Base-by-base conservation (phyloP, 306 rosid genomes). In the Quercus bicolor region DNA sequence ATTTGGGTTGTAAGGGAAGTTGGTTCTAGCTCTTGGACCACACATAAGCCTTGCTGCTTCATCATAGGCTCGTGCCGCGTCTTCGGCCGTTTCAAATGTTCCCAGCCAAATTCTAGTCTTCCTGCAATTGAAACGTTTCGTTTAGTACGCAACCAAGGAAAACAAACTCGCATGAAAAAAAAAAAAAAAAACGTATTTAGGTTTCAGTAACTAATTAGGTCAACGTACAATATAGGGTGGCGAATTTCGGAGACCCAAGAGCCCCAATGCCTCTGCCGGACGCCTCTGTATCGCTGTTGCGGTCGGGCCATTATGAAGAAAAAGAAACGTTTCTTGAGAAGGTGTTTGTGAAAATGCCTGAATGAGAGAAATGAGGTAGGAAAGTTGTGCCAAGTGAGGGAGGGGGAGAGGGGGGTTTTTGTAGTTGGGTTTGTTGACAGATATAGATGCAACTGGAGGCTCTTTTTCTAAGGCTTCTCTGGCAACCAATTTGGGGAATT, bases 221-320 rank as follows among this genome's bases (percentile, higher is more conserved):
- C 37, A 10, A 73, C 97, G 85, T 88, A 95, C 98, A 95, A 79
- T 28, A 95, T 84, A 23, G 98, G 98, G 73, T 95, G 98, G 51
- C 98, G 94, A 80, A 95, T 95, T 84, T 95, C 98, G 1, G 98
- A 95, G 75, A 95, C 98, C 98, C 98, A 95, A 62, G 98, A 95
- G 70, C 98, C 98, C 98, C 98, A 95, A 33, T 95, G 98, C 89
- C 98, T 88, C 80, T 95, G 98, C 81, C 98, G 90, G 62, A 95
- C 98, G 14, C 98, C 98, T 84, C 98, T 90, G 70, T 82, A 95
- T 60, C 98, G 86, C 80, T 95, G 98, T 84, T 91, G 98, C 37
- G 97, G 90, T 82, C 98, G 91, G 15, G 94, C 97, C 98, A 95
- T 95, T 79, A 79, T 68, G 9, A 81, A 72, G 82, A 60, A 61